These are phyloP conservation scores for Penicillium sp. DNA, from an alignment of 2,329 filamentous ascomycete species.

Conservation along the genomic window DNA sequence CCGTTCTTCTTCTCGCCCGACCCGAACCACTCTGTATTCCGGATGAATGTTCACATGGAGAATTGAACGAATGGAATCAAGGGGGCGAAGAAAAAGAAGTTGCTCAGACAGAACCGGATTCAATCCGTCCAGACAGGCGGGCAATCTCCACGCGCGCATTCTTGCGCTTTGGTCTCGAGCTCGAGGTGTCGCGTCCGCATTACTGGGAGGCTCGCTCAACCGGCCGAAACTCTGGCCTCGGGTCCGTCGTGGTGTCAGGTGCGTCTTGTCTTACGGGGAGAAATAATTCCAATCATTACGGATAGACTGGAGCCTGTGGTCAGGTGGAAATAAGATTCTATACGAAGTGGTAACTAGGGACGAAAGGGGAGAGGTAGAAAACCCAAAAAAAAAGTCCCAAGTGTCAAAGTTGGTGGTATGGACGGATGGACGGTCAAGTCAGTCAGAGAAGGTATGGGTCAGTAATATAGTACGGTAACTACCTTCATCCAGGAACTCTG, in stretches of 20 bases:
- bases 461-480: background rate
- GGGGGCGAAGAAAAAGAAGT: background rate
- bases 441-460: background rate
- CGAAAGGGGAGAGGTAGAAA: background rate
- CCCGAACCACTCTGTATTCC: background rate
- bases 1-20: background rate
- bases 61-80: slow-evolving; percentile 1
- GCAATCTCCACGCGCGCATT: slow-evolving; percentile 14
- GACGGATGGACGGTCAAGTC: background rate
- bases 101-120: background rate
- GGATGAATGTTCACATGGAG: background rate
- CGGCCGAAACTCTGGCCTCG: slow-evolving; percentile 19
- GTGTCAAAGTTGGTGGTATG: background rate
- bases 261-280: background rate
- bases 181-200: background rate
- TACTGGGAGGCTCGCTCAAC: background rate
- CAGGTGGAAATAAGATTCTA: background rate
- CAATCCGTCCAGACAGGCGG: background rate
- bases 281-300: background rate
- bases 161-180: slow-evolving; percentile 20
- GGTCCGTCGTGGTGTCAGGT: slow-evolving; percentile 6
- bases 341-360: background rate
- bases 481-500: background rate
- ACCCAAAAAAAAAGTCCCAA: background rate
- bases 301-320: background rate